Evolutionary conservation across 106 monocot genomes (phyloP), one percentile per base, ranked within the genome.

Genomic region (Chionographis japonica): DNA sequence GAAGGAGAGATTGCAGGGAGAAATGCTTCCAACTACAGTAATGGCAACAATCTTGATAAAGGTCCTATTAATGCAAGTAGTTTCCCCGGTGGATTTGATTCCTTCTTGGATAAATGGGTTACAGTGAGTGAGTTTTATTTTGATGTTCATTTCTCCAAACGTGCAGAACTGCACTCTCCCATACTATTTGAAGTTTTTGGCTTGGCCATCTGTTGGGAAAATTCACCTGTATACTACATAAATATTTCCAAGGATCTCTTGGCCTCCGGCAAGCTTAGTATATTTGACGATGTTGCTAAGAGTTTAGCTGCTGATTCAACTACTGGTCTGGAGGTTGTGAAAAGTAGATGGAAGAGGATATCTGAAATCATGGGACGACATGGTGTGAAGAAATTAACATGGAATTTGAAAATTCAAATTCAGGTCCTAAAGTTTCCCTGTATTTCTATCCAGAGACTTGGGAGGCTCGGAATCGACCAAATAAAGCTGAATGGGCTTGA

Each of bases 401-500:
- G 92, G 89, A 90, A 93, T 58, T 81, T 98, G 70, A 98, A 98
- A 81, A 14, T 37, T 63, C 98, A 93, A 70, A 90, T 93, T 75
- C 98, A 98, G 54, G 92, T 77, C 62, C 72, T 98, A 39, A 83
- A 75, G 72, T n/a, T 36, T 73, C 82, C 92, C 12, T 78, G 56
- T 57, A 70, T 89, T 65, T 90, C 92, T 20, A 37, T 85, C 58
- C 97, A 87, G 60, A 85, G 73, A 62, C 79, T 98, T 55, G 70
- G 72, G 37, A 78, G 71, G 62, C 64, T 81, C 14, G 37, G 61
- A 42, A 13, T 74, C 65, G 74, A 77, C 17, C 50, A 77, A 13
- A 80, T 78, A 36, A 46, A 62, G 15, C 13, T 72, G 62, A 64
- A 66, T 43, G 67, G 37, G 37, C 60, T 81, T 69, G 80, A 76